Evolutionary conservation across 495 filamentous ascomycete genomes (phyloP), one percentile per base, ranked within the genome.

Genomic region (Achaetomiella virescens): DNA sequence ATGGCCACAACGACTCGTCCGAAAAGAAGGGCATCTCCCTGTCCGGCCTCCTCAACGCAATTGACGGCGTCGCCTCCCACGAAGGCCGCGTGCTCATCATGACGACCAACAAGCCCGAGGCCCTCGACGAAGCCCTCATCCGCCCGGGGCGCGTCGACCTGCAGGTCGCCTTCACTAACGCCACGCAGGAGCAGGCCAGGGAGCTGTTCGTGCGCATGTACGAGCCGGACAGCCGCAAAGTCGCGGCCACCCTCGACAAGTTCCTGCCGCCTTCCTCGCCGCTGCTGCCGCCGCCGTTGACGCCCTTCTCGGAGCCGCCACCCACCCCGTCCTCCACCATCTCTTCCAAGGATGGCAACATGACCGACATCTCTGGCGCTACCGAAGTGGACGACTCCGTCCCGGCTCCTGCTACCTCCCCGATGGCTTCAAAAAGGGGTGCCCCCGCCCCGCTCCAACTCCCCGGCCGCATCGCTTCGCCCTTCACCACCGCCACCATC

Each of bases 51-150:
- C 75, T 95, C n/a, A 93, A 95, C 67, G 82, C 80, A 43, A 87
- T 95, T 56, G 89, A 95, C 61, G 89, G 89, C 25, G 89, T 91
- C 0, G 85, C 86, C 7, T 85, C 84, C 2, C 85, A 90, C 52
- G 89, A 92, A 70, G 89, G 89, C 24, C 80, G 87, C 25, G 79
- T 92, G 9, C 77, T 93, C 8, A 82, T 93, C 70, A 90, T 93
- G 84, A 93, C 89, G 0, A 91, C 87, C 21, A 95, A 95, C 67
- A 78, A 84, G 52, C 84, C 84, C 1, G 85, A 91, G 57, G 75
- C 78, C 17, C 76, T 95, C 2, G 89, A 93, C 65, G 73, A 80
- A 3, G 89, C 89, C 1, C 76, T 95, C 12, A 83, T 89, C 54
- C 80, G 89, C 1, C 86, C 87, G 0, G 89, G 88, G 2, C 78